phyloP scores from a whole-genome alignment of 257 asterid species.

The Solanum tarapatanum region DNA sequence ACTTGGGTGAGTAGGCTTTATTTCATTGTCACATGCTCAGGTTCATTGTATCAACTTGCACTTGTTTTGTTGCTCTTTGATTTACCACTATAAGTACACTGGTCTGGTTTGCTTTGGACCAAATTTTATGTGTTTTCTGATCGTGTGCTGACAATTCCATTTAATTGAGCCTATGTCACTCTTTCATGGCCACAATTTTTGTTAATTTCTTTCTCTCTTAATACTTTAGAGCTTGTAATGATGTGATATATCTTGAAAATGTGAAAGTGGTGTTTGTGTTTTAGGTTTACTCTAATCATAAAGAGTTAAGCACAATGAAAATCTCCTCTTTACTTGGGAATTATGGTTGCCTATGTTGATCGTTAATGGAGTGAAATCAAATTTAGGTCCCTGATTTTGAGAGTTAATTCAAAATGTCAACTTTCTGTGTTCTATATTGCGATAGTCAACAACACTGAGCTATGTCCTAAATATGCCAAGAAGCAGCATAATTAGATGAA shows the following conservation, averaged over 20 bases:
- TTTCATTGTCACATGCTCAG: background rate
- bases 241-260: background rate
- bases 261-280: background rate
- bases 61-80: background rate
- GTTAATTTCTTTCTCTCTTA: background rate
- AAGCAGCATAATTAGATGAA: background rate
- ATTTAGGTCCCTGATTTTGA: background rate
- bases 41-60: background rate
- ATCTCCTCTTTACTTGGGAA: background rate
- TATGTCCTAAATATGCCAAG: background rate
- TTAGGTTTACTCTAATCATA: background rate
- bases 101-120: background rate
- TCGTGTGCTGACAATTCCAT: background rate
- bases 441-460: background rate
- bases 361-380: background rate
- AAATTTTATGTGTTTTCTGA: background rate
- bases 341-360: background rate
- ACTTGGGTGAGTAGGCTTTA: slow-evolving; percentile 63
- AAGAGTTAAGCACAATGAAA: background rate
- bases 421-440: background rate
- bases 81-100: background rate
- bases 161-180: background rate
- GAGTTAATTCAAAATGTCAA: background rate
- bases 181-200: background rate
- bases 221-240: background rate